Percentiles rank a stretch among this genome's conserved stretches.
Conservation (phyloP, 2,329 filamentous ascomycete genomes). For the Verticillium zaregamsianum region DNA sequence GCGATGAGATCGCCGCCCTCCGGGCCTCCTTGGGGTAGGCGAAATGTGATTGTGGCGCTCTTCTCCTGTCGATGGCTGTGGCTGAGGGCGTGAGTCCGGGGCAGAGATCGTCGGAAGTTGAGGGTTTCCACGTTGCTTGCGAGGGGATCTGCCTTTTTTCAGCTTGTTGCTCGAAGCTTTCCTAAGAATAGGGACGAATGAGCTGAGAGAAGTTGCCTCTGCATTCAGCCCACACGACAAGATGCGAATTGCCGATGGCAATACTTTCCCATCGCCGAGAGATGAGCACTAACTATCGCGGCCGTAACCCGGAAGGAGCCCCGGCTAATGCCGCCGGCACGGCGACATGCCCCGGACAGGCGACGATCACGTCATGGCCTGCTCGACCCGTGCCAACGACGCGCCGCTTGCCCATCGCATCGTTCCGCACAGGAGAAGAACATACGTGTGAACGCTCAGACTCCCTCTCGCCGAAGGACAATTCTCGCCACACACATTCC, state of each 20-base stretch:
- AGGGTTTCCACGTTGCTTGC: neutral
- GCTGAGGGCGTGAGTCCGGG: neutral
- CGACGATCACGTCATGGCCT: neutral
- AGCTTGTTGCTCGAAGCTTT: neutral
- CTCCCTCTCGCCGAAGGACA: neutral
- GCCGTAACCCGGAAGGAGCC: neutral
- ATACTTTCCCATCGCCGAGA: no score
- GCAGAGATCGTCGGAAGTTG: neutral
- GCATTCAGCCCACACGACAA: neutral
- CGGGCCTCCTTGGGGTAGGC: neutral
- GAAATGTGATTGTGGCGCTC: neutral
- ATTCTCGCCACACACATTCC: neutral
- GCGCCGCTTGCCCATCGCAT: neutral
- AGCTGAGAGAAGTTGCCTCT: neutral
- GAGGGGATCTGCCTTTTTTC: neutral
- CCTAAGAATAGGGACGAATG: neutral
- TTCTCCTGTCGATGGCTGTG: neutral
- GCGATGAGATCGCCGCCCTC: neutral
- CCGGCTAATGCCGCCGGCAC: neutral
- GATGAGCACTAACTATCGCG: no score
- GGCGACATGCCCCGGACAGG: neutral
- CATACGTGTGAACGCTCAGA: neutral
- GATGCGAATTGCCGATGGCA: no score
- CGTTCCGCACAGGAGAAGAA: no score
- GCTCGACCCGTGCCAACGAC: neutral